A percentile compares a stretch with the other conserved stretches of the same genome.
Conservation (phyloP, 1,139 yeast genomes). For the Scheffersomyces illinoinensis region DNA sequence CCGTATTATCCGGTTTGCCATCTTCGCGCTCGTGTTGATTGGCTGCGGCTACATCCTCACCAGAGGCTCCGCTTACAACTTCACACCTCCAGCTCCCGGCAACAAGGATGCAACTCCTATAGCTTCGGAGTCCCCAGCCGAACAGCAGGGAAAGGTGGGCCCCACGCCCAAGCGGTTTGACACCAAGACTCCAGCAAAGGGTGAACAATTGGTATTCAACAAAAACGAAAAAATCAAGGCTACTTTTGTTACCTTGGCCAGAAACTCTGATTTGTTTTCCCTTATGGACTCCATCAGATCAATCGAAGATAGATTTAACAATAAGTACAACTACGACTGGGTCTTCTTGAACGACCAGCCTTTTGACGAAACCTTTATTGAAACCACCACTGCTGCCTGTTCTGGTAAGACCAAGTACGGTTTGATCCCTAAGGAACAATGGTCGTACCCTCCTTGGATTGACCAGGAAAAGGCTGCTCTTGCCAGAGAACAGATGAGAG, state of each 20-base stretch:
- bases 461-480: conserved; percentile 58
- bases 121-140: neutral
- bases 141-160: conserved; percentile 1
- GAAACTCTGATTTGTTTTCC: conserved; percentile 39
- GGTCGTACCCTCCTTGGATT: conserved; percentile 59
- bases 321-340: conserved; percentile 47
- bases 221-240: conserved; percentile 35
- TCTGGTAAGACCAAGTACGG: conserved; percentile 47
- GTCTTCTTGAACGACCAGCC: conserved; percentile 47
- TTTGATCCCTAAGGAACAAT: conserved; percentile 45
- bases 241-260: conserved; percentile 47
- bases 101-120: conserved; percentile 6
- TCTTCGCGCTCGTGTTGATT: conserved; percentile 57
- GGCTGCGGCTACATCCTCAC: conserved; percentile 62
- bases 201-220: conserved; percentile 12
- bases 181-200: conserved; percentile 27
- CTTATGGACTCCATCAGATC: conserved; percentile 43
- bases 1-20: conserved; percentile 59
- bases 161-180: neutral
- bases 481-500: conserved; percentile 51
- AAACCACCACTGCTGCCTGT: conserved; percentile 31
- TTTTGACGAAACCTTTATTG: conserved; percentile 41
- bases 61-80: conserved; percentile 53
- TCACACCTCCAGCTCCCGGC: conserved; percentile 17
- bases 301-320: conserved; percentile 48